A percentile compares a stretch with the other conserved stretches of the same genome.
These are phyloP conservation scores for Vicia villosa DNA, from an alignment of 306 rosid genomes.

Conservation along the genomic window DNA sequence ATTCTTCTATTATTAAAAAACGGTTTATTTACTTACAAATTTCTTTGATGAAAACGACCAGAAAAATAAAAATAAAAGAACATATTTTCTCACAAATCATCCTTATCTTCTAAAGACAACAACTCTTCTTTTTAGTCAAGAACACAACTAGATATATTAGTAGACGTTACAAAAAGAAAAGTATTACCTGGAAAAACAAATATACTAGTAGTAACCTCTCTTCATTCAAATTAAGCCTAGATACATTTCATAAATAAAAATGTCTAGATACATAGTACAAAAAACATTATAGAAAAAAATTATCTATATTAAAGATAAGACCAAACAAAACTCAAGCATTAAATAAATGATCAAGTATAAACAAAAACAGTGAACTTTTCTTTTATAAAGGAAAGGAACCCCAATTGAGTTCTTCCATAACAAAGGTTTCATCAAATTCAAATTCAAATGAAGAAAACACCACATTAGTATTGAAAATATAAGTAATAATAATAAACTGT, in stretches of 20 bases:
- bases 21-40: background rate
- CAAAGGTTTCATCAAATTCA: conserved; percentile 31
- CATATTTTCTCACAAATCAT: background rate
- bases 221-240: too few species aligned
- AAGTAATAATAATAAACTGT: conserved; percentile 19
- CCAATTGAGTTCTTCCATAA: conserved; percentile 7
- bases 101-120: background rate
- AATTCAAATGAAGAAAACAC: conserved; percentile 32
- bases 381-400: conserved; percentile 16
- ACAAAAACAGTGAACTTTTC: conserved; percentile 35
- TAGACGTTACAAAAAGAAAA: too few species aligned
- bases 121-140: background rate
- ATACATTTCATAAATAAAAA: too few species aligned
- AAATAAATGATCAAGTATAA: background rate
- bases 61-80: background rate
- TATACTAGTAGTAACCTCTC: too few species aligned
- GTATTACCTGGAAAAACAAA: too few species aligned
- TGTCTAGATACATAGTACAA: too few species aligned
- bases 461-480: conserved; percentile 24
- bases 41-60: background rate
- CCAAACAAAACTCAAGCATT: background rate
- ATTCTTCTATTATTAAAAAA: background rate
- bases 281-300: too few species aligned
- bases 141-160: background rate
- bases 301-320: background rate